phyloP scores from a whole-genome alignment of 306 rosid genomes.

The Hippophae gyantsensis region DNA sequence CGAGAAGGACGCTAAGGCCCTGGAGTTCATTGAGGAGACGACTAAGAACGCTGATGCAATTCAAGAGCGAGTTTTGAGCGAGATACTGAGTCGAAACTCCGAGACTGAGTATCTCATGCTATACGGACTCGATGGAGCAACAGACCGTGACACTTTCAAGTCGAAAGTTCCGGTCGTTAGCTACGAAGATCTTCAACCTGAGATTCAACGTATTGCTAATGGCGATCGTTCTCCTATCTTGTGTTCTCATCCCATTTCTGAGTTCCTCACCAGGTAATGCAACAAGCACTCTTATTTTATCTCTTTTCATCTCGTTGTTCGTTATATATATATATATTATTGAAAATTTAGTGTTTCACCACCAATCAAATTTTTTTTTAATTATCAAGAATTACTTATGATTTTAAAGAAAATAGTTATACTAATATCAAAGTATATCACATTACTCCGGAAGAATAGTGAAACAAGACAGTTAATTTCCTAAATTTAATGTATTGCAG shows the following conservation, averaged over 20 bases:
- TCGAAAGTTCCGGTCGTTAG: constrained; percentile 58
- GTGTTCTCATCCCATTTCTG: constrained; percentile 61
- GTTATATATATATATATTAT: no score
- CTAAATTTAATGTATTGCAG: constrained; percentile 25
- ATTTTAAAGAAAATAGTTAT: no score
- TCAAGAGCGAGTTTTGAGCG: constrained; percentile 40
- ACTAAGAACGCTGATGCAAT: constrained; percentile 45
- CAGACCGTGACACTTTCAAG: constrained; percentile 58
- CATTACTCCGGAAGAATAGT: no score
- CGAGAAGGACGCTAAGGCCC: constrained; percentile 47
- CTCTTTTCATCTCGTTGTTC: neutral
- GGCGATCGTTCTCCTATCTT: constrained; percentile 80
- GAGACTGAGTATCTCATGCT: constrained; percentile 59
- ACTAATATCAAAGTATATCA: no score
- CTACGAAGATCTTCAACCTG: constrained; percentile 71
- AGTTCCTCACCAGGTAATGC: constrained; percentile 76
- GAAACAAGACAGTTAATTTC: no score
- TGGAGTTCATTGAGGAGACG: constrained; percentile 52
- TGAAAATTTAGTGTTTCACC: no score
- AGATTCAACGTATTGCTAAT: constrained; percentile 73
- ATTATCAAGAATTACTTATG: no score
- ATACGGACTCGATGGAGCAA: constrained; percentile 50
- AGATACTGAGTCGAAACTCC: constrained; percentile 56
- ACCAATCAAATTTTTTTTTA: no score
- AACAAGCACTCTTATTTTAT: neutral